These are phyloP conservation scores for Endocalyx cinctus DNA, from an alignment of 2,329 filamentous ascomycete genomes.

Conservation along the genomic window DNA sequence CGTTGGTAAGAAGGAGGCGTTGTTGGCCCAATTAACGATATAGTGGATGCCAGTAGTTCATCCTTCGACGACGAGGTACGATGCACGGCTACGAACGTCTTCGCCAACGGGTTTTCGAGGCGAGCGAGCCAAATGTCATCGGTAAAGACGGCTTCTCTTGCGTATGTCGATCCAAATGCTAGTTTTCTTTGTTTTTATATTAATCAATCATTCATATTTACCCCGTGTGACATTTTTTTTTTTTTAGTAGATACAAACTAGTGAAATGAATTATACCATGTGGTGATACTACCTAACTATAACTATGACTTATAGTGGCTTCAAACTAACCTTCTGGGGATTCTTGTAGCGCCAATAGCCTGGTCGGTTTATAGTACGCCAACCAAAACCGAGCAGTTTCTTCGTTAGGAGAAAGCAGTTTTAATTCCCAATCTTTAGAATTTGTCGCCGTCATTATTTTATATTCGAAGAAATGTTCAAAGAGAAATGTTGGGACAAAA, in stretches of 20 bases:
- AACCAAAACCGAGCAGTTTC: constrained; percentile 23
- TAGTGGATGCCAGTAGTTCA: constrained; percentile 25
- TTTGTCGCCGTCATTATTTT: too few relatives aligned
- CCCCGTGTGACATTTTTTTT: too few relatives aligned
- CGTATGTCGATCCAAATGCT: constrained; percentile 35
- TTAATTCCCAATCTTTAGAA: constrained; percentile 23
- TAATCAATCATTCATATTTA: too few relatives aligned
- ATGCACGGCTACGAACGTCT: constrained; percentile 29
- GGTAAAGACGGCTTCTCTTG: constrained; percentile 28
- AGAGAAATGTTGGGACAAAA: too few relatives aligned
- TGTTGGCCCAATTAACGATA: constrained; percentile 29
- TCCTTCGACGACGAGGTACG: too few relatives aligned
- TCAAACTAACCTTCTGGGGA: constrained; percentile 22
- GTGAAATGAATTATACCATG: too few relatives aligned
- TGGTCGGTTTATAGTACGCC: constrained; percentile 24
- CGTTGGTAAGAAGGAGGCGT: too few relatives aligned
- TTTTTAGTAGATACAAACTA: too few relatives aligned
- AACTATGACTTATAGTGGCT: too few relatives aligned
- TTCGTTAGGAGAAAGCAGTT: constrained; percentile 17
- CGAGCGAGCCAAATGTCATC: constrained; percentile 32
- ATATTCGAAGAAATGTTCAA: too few relatives aligned
- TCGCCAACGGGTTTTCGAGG: constrained; percentile 29
- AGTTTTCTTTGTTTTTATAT: too few relatives aligned
- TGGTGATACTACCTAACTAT: too few relatives aligned
- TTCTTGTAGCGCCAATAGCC: constrained; percentile 21